A percentile compares a stretch with the other conserved stretches of the same genome.
phyloP scores from a whole-genome alignment of 768 basidiomycete species.

The Phlebiopsis flavidoalba region DNA sequence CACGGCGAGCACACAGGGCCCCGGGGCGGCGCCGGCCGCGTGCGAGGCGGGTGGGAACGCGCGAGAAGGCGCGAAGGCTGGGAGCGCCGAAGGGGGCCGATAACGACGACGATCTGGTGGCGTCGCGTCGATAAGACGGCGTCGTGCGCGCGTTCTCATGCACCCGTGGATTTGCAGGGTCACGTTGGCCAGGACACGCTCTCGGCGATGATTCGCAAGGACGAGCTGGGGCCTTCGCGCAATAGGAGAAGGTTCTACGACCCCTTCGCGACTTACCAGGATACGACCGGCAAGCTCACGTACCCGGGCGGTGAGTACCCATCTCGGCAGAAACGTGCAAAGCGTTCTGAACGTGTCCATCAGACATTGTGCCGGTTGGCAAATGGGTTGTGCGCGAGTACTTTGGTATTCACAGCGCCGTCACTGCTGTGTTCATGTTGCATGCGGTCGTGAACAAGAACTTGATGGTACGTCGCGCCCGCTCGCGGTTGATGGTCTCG shows the following conservation, averaged over 20 bases:
- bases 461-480: constrained; percentile 29
- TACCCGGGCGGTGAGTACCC: constrained; percentile 51
- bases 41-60: neutral
- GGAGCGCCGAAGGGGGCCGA: neutral
- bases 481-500: neutral
- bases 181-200: constrained; percentile 67
- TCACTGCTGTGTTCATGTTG: constrained; percentile 64
- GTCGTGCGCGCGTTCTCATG: neutral
- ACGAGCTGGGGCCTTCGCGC: constrained; percentile 58
- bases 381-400: constrained; percentile 51
- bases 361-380: constrained; percentile 55
- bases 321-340: neutral
- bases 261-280: constrained; percentile 32
- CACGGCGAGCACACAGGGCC: neutral
- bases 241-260: constrained; percentile 53
- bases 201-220: constrained; percentile 67
- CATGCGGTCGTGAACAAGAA: constrained; percentile 73
- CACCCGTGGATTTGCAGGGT: constrained; percentile 39
- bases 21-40: neutral
- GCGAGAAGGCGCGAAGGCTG: neutral
- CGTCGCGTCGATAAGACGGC: neutral
- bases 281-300: constrained; percentile 43
- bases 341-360: neutral
- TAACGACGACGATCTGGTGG: constrained; percentile 13
- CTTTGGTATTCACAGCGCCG: constrained; percentile 50